Evolutionary conservation across 257 asterid genomes (phyloP), one percentile per base, ranked within the genome.

Genomic region (Capsicum rhomboideum): DNA sequence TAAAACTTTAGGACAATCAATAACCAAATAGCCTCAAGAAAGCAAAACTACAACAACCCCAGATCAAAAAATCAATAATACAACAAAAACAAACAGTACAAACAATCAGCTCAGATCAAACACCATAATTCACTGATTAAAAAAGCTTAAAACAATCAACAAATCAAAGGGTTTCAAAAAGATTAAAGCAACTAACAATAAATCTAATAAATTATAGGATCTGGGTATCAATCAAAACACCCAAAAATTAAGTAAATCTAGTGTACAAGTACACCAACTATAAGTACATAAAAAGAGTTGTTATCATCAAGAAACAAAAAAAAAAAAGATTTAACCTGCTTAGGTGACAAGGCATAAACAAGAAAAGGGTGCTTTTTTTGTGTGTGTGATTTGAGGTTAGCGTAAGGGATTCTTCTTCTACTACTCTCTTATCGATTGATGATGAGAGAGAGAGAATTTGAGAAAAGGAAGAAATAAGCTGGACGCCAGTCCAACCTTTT

Each of bases 401-500:
- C 69, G 53, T 53, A 18, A 26, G 46, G 63, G 75, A 77, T 50
- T 50, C 82, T 77, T 9, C 8, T 40, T 37, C 42, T 37, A 49
- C 44, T 63, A 49, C 44, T 79, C 83, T 81, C 87, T 80, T 63
- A 72, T 80, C 83, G 78, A 40, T 44, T 71, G 40, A 34, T 63
- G 86, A 87, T 58, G 82, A 85, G 86, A 66, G 82, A 85, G 86
- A 66, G 85, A 81, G 86, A 87, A 82, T 83, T 83, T 69, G 54
- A 68, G 46, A 34, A 4, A 18, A 17, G 28, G 28, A 18, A 68
- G 80, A 77, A 83, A 78, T 59, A 9, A 18, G 53, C 55, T 75
- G 83, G 80, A 29, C 68, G 83, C 37, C 17, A 74, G 83, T 83
- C 86, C 67, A 77, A 26, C 44, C 21, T 11, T 84, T 64, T n/a